These are phyloP conservation scores for Clathrospora elynae DNA, from an alignment of 2,329 filamentous ascomycete genomes.

Conservation along the genomic window DNA sequence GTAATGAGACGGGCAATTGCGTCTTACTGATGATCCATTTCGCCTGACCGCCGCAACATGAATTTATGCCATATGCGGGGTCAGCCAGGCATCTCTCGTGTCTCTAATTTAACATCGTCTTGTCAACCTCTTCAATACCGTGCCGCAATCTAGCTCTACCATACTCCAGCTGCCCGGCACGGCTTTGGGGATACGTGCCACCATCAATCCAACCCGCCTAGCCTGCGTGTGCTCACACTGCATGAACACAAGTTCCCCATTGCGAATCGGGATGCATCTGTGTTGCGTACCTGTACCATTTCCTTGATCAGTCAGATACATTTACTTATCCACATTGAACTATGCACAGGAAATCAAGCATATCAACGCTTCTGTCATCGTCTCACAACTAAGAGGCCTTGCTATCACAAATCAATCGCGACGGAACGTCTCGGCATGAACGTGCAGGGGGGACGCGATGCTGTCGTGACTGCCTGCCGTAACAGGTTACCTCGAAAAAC, in stretches of 20 bases:
- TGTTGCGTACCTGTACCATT: conserved; percentile 15
- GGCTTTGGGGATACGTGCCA: conserved; percentile 2
- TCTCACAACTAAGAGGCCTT: not conserved
- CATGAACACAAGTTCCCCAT: conserved; percentile 19
- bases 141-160: conserved; percentile 1
- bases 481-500: conserved; percentile 13
- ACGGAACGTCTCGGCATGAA: conserved; percentile 7
- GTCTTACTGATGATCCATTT: conserved; percentile 11
- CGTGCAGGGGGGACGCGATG: conserved; percentile 2
- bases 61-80: conserved; percentile 17
- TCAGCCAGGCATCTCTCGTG: conserved; percentile 6
- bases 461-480: conserved; percentile 17
- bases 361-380: conserved; percentile 1
- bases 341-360: not conserved
- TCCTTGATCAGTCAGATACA: conserved; percentile 12
- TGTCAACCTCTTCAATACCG: not conserved
- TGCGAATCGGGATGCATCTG: conserved; percentile 12
- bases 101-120: conserved; percentile 12
- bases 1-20: conserved; percentile 15
- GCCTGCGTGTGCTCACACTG: conserved; percentile 6
- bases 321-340: conserved; percentile 7
- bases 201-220: not conserved
- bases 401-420: conserved; percentile 3
- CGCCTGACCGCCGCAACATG: conserved; percentile 6
- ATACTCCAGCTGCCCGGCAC: conserved; percentile 6